Conservation (phyloP, 1,284 basidiomycete species). For the Leccinum solheimii region DNA sequence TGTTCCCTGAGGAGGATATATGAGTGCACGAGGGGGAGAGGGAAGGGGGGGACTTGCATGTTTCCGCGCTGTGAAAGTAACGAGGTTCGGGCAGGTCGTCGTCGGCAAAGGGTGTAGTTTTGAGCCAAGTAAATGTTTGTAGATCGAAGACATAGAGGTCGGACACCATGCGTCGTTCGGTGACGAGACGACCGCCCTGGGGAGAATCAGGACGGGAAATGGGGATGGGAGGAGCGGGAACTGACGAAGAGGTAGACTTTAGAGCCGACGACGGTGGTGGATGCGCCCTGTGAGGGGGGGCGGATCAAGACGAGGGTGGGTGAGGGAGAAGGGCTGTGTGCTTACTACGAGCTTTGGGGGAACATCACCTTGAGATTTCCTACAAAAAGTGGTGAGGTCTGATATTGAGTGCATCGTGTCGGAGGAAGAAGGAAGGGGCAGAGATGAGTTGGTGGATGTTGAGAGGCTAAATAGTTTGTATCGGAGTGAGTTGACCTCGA, state of each 20-base stretch:
- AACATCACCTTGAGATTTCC: constrained; percentile 82
- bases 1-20: constrained; percentile 60
- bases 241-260: constrained; percentile 85
- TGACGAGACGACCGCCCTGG: constrained; percentile 83
- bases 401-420: constrained; percentile 73
- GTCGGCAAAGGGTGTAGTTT: constrained; percentile 59
- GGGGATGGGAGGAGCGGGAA: constrained; percentile 1
- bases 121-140: constrained; percentile 76
- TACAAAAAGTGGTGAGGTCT: constrained; percentile 83
- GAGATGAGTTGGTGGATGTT: constrained; percentile 10
- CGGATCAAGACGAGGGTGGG: background rate
- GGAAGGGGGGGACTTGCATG: constrained; percentile 57
- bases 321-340: background rate
- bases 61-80: constrained; percentile 91
- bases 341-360: constrained; percentile 86
- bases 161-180: constrained; percentile 82
- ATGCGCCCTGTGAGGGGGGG: constrained; percentile 59
- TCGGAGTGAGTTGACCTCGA: constrained; percentile 12
- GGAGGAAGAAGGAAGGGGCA: background rate
- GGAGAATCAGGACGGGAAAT: background rate
- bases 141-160: constrained; percentile 89
- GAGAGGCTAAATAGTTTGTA: constrained; percentile 17
- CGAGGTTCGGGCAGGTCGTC: constrained; percentile 73
- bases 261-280: constrained; percentile 80
- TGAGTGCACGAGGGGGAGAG: constrained; percentile 14